Base-by-base conservation (phyloP, 2,329 filamentous ascomycete species). In the Fusarium sp. region DNA sequence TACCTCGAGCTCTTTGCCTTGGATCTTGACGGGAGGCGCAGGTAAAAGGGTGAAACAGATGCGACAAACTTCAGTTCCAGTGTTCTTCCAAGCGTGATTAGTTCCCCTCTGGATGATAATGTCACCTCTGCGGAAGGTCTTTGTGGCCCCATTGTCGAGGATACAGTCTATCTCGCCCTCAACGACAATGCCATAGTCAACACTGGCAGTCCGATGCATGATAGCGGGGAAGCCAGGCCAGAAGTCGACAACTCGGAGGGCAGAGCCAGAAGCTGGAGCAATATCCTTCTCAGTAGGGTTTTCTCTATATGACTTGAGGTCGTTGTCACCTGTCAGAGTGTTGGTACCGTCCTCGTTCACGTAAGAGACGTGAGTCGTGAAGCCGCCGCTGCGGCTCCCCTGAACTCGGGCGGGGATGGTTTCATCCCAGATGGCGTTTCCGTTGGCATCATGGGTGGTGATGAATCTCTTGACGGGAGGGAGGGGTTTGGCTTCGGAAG, bases 51-150 rank as follows among this genome's bases (percentile, higher is more conserved):
- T 71, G 65, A 75, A 75, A 62, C 64, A 75, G 55, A 76, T 50
- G 17, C 75, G 70, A 31, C 74, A 74, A 5, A 68, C 41, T 25
- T 72, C 71, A 4, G 55, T 64, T 35, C 71, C 55, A 5, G 49
- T 65, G 25, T 76, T 76, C 67, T 70, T 76, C 73, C 73, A 76
- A 4, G 68, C 71, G 35, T 76, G 75, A 29, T 70, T 76, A 20
- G 75, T 75, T 18, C 75, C 74, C 17, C 70, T 68, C 71, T 77
- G 74, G n/a, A 76, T 50, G 47, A 75, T 53, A 22, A 75, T 72
- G 18, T 75, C 73, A 4, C 75, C 75, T 22, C 73, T 64, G 18
- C 33, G 46, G 36, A 75, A 68, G 7, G 65, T 75, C 49, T 31
- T 65, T 10, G 65, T 55, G 14, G 50, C 73, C 20, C 73, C 70